These are phyloP conservation scores for Myxozyma neglecta DNA, from an alignment of 805 yeast species.

Conservation along the genomic window DNA sequence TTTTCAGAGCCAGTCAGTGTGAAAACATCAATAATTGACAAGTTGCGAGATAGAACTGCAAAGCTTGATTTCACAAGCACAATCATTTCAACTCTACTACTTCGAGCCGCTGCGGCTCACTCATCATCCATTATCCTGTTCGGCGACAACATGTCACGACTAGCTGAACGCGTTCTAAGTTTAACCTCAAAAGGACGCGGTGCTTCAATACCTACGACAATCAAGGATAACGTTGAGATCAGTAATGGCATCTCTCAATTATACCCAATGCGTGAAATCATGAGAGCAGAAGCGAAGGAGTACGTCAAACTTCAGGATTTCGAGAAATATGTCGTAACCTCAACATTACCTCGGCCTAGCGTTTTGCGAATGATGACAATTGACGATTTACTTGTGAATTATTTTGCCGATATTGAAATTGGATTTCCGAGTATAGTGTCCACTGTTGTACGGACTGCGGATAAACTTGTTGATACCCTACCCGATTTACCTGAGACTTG, in stretches of 20 bases:
- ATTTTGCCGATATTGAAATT: conserved; percentile 68
- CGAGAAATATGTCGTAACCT: conserved; percentile 37
- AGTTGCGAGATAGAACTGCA: conserved; percentile 53
- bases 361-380: conserved; percentile 75
- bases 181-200: conserved; percentile 88
- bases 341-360: conserved; percentile 39
- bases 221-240: conserved; percentile 11
- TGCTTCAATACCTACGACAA: conserved; percentile 52
- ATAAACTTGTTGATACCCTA: conserved; percentile 69
- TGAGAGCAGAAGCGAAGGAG: conserved; percentile 64
- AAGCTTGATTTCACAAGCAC: conserved; percentile 59
- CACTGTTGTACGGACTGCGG: conserved; percentile 87
- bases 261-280: conserved; percentile 74
- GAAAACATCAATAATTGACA: conserved; percentile 43
- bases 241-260: conserved; percentile 46
- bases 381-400: conserved; percentile 71
- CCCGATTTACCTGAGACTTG: conserved; percentile 62
- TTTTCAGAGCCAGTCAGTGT: conserved; percentile 34
- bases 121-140: conserved; percentile 59
- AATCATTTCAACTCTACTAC: conserved; percentile 50
- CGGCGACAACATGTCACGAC: conserved; percentile 78
- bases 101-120: conserved; percentile 48
- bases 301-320: conserved; percentile 52
- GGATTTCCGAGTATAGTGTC: conserved; percentile 88
- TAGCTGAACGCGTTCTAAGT: conserved; percentile 78